A percentile compares a stretch with the other conserved stretches of the same genome.
Conservation (phyloP, 257 asterid species). For the Rehmannia glutinosa region DNA sequence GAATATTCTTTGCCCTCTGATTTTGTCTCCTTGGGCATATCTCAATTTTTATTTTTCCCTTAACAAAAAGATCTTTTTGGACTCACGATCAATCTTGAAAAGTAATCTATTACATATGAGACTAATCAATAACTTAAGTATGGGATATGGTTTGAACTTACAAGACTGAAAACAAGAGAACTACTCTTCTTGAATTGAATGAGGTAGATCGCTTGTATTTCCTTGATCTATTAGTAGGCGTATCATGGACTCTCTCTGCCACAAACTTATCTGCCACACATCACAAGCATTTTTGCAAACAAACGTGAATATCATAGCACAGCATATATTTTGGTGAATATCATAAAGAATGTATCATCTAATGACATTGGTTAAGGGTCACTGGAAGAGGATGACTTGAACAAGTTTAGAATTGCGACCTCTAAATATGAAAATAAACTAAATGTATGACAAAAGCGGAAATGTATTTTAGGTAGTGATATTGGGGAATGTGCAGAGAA, state of each 20-base stretch:
- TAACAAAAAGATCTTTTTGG: not conserved
- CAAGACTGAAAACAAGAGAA: slow-evolving; percentile 83
- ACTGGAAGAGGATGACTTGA: not conserved
- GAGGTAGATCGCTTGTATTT: slow-evolving; percentile 86
- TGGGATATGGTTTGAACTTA: slow-evolving; percentile 41
- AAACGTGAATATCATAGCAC: slow-evolving; percentile 14
- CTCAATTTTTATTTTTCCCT: not conserved
- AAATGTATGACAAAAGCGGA: too few species aligned
- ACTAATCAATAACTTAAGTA: slow-evolving; percentile 13
- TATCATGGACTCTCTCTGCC: slow-evolving; percentile 53
- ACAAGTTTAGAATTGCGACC: not conserved
- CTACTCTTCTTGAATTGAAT: slow-evolving; percentile 88
- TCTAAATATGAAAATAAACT: not conserved
- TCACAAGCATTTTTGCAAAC: slow-evolving; percentile 17
- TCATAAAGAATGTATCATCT: not conserved
- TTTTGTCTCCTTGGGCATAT: slow-evolving; percentile 1
- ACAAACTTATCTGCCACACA: slow-evolving; percentile 41
- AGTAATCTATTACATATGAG: not conserved
- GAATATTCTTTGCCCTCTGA: not conserved
- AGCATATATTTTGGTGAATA: not conserved
- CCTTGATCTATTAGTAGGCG: slow-evolving; percentile 58
- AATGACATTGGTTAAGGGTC: not conserved
- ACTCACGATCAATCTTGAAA: slow-evolving; percentile 4
- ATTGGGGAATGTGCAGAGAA: too few species aligned
- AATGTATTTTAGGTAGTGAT: too few species aligned